These are phyloP conservation scores for Talaromyces atroroseus DNA, from an alignment of 2,329 filamentous ascomycete genomes.

Conservation along the genomic window DNA sequence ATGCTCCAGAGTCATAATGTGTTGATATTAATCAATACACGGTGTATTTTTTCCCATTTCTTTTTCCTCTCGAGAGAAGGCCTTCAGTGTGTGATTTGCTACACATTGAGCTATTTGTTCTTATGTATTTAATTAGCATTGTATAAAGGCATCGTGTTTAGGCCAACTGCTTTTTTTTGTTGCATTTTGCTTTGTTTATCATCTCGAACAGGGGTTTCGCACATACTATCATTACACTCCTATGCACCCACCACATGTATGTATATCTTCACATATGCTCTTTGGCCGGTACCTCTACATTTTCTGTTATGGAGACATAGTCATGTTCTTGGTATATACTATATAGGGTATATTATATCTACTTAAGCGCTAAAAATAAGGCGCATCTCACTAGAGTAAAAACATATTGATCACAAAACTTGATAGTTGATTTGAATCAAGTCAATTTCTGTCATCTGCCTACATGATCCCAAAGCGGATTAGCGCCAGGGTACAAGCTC, in stretches of 20 bases:
- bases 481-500: no score
- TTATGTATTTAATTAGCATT: slow-evolving; percentile 9
- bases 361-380: no score
- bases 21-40: neutral
- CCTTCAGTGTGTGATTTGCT: neutral
- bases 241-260: neutral
- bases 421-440: no score
- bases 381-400: no score
- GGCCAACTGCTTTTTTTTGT: neutral
- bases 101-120: neutral
- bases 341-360: no score
- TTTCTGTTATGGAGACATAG: no score
- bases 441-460: no score
- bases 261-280: neutral
- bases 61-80: neutral
- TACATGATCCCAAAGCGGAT: no score
- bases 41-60: neutral
- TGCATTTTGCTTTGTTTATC: neutral
- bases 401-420: no score
- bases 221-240: neutral
- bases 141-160: slow-evolving; percentile 7
- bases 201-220: neutral
- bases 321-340: no score
- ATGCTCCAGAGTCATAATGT: neutral
- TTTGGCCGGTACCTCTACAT: neutral